Base-by-base conservation (phyloP, 768 basidiomycete genomes). In the Nevesoporus exiguus region DNA sequence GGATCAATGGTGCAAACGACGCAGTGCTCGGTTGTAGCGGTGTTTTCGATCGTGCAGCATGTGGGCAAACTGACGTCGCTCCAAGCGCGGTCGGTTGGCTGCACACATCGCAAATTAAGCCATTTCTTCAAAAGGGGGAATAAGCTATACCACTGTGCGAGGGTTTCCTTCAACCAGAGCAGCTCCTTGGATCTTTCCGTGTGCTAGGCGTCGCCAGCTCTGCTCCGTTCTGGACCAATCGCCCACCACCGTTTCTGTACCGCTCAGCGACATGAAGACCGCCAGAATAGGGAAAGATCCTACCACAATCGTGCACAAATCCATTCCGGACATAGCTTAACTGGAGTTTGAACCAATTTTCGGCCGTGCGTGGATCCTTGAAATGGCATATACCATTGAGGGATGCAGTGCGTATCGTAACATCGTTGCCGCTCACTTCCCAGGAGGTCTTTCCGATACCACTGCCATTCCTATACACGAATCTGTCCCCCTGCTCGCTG, bases 311-410 rank as follows among this genome's bases (percentile, higher is more conserved):
- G 7, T 39, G 24, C 22, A 54, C 25, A 7, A 31, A 25, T 7
- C 57, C 57, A 25, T 50, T 29, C 13, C 44, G 40, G 15, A 52
- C 52, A 17, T 41, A 47, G 25, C 33, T 31, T 19, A 51, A 19
- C 10, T 58, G 48, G 7, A 58, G 30, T 5, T 11, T 27, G 21
- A 47, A 58, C 57, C 57, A 58, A 27, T n/a, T 41, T 13, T 27
- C 27, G 7, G 57, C 57, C 27, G 21, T 49, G 8, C 30, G 15
- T 4, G 25, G 4, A 29, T 4, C 27, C 27, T 8, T 29, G 27
- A 29, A 29, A 29, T 8, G 27, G 27, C 8, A 29, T 4, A 29
- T 8, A 8, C 27, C 27, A 29, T 29, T 29, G 4, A 8, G 8
- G 27, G 27, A 29, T 8, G 27, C 27, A 29, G 27, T 29, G 27